phyloP scores from a whole-genome alignment of 306 rosid genomes.

The Prunus padus region DNA sequence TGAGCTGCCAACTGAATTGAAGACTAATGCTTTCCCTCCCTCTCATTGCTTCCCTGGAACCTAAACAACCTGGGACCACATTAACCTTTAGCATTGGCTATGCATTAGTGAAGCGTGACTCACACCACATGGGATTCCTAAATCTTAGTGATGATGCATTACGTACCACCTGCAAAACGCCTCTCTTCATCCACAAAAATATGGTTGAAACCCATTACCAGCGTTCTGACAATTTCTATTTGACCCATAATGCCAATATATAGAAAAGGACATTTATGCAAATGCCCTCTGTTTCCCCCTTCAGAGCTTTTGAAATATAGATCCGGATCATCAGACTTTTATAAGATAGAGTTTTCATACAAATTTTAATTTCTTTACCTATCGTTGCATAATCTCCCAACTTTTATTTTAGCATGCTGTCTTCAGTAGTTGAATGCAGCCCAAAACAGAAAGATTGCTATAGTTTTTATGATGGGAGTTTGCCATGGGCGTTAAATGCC shows the following conservation, averaged over 20 bases:
- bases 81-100: neutral
- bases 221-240: no score
- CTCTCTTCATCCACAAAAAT: no score
- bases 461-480: neutral
- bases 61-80: neutral
- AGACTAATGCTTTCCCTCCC: neutral
- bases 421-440: neutral
- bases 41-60: neutral
- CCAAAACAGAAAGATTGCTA: neutral
- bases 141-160: no score
- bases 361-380: neutral
- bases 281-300: no score
- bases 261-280: no score
- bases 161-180: no score
- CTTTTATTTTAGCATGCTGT: neutral
- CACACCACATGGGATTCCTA: neutral
- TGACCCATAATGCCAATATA: no score
- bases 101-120: neutral
- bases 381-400: neutral
- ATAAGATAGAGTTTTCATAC: neutral
- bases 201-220: no score
- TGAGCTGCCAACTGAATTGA: constrained; percentile 19
- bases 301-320: no score
- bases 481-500: neutral
- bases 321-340: neutral